Evolutionary conservation across 371 early-diverging fungal species (phyloP).

Genomic region (Dinochytrium kinnereticum): DNA sequence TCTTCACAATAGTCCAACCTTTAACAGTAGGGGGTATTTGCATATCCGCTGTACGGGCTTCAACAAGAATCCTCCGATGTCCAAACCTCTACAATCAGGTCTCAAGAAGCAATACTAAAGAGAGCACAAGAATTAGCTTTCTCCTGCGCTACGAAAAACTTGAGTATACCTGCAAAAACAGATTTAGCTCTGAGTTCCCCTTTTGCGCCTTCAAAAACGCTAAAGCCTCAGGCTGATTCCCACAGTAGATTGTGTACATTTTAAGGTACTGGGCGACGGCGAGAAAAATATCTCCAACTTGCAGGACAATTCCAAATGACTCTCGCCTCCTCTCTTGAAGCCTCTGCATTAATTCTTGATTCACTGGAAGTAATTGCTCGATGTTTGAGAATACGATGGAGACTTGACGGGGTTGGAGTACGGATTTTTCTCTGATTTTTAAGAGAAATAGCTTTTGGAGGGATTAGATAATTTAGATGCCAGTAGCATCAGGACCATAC

Average conservation of each 20-base stretch:
- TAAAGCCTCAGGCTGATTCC: conserved; percentile 54
- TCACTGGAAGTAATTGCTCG: conserved; percentile 54
- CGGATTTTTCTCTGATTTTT: conserved; percentile 45
- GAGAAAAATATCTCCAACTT: conserved; percentile 49
- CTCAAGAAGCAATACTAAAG: conserved; percentile 13
- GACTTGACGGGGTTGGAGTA: conserved; percentile 52
- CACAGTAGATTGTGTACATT: conserved; percentile 59
- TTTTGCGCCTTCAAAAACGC: conserved; percentile 12
- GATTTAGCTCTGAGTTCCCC: conserved; percentile 28
- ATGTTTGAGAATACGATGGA: conserved; percentile 61
- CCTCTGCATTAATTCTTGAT: conserved; percentile 45
- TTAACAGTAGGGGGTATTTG: conserved; percentile 83
- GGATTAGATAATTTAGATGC: background rate
- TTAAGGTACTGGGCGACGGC: conserved; percentile 50
- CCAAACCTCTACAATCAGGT: conserved; percentile 27
- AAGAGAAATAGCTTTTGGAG: conserved; percentile 56
- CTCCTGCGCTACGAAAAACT: background rate
- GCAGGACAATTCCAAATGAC: conserved; percentile 34
- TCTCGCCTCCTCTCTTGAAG: conserved; percentile 35
- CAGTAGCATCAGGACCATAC: conserved; percentile 41
- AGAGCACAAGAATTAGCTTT: no score
- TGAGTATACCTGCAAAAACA: conserved; percentile 45
- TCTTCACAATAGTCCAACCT: conserved; percentile 22
- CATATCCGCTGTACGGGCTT: conserved; percentile 97
- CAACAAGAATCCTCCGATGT: conserved; percentile 45